Base-by-base conservation (phyloP, 345 rosid genomes). In the Eucalyptus guilfoylei region DNA sequence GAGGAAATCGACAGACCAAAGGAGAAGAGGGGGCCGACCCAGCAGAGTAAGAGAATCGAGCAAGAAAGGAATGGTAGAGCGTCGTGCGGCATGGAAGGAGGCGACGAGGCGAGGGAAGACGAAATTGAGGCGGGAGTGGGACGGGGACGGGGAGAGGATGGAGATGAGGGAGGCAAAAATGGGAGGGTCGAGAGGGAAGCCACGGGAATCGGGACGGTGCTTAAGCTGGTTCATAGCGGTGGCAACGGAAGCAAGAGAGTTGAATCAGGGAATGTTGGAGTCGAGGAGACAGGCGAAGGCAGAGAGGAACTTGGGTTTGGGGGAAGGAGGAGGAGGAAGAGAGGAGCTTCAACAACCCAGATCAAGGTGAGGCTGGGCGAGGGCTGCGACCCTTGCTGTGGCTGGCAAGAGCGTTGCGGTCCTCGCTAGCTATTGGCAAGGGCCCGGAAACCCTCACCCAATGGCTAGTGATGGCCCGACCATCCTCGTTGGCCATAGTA, bases 121-220 rank as follows among this genome's bases (percentile, higher is more conserved):
- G 50, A 49, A 49, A 49, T 49, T 49, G 50, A 49, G 16, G 50
- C 13, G 50, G 50, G 50, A 49, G 50, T 14, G 50, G 50, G 50
- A 49, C 50, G n/a, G 50, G 50, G 50, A 14, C 49, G 50, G 50
- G 50, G 50, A 49, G 50, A 49, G 50, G 50, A 49, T 49, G 50
- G 50, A 49, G 50, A 49, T 14, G 50, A 49, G 50, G 50, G 50
- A 14, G 50, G 50, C 2, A 49, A 15, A 91, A 96, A 91, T 95
- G 93, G 88, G 93, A 94, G 0, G 98, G 50, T 95, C 93, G 64
- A 86, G 86, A 2, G 94, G 93, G 90, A 93, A 91, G n/a, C 94
- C 93, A 87, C 50, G n/a, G 88, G 90, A 85, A 52, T 94, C 91
- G 34, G 42, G 42, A 10, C 49, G 67, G 44, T 40, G 80, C 47